Evolutionary conservation across 2,329 filamentous ascomycete genomes (phyloP).

Genomic region (Sporothrix dimorphospora): DNA sequence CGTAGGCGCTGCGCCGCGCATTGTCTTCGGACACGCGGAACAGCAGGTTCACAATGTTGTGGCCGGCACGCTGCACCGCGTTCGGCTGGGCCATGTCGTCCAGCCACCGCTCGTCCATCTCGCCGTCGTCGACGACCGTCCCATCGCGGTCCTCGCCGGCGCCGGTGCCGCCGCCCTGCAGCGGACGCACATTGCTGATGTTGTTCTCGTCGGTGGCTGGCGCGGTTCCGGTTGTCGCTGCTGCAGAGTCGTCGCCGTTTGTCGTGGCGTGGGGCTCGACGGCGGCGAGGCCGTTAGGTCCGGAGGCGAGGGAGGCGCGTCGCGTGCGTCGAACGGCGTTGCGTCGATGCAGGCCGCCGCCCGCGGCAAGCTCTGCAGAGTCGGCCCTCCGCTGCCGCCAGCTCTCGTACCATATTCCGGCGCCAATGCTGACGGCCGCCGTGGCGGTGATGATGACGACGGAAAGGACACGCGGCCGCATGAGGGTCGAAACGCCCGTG

Average conservation of each 20-base stretch:
- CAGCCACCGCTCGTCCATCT: conserved; percentile 57
- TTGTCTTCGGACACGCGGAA: conserved; percentile 95
- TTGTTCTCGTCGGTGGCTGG: background rate
- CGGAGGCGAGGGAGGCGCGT: conserved; percentile 33
- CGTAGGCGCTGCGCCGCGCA: conserved; percentile 81
- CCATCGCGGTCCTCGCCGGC: conserved; percentile 32
- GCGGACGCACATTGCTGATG: background rate
- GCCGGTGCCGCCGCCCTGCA: background rate
- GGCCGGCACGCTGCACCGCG: conserved; percentile 60
- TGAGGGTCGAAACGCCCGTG: conserved; percentile 26
- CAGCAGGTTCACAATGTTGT: conserved; percentile 81
- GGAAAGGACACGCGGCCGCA: conserved; percentile 32
- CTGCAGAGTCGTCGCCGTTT: background rate
- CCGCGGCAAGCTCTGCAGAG: background rate
- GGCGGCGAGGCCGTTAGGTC: conserved; percentile 39
- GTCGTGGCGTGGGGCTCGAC: conserved; percentile 28
- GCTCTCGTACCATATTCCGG: conserved; percentile 30
- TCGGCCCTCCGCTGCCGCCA: conserved; percentile 1
- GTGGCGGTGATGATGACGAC: conserved; percentile 32
- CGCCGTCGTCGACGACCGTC: conserved; percentile 39
- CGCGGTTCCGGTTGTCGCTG: background rate
- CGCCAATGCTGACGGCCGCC: conserved; percentile 30
- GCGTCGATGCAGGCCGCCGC: conserved; percentile 31
- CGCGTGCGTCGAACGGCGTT: conserved; percentile 35
- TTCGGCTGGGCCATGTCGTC: conserved; percentile 48